These are phyloP conservation scores for Pelargonium fulgidum DNA, from an alignment of 441 rosid genomes.

Conservation along the genomic window DNA sequence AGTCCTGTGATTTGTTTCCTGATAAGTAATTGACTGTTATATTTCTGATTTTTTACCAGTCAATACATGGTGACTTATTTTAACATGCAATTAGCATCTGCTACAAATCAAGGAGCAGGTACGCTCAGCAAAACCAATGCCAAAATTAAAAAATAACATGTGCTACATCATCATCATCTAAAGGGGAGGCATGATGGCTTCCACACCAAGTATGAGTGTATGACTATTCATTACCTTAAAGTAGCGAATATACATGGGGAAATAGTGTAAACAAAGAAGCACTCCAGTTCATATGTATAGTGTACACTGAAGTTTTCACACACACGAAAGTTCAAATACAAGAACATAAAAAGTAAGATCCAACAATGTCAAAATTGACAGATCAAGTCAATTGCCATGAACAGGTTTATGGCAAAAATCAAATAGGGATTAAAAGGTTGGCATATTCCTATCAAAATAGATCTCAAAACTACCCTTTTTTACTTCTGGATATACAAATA, in stretches of 20 bases:
- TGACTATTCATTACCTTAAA: not conserved
- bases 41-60: not conserved
- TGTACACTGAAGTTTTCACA: not conserved
- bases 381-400: not conserved
- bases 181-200: not conserved
- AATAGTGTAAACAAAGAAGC: not conserved
- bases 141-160: not conserved
- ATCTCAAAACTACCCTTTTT: not conserved
- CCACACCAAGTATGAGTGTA: not conserved
- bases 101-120: not conserved
- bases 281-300: not conserved
- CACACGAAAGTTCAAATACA: not conserved
- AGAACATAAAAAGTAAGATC: not conserved
- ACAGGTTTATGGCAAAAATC: not conserved
- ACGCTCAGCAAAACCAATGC: not conserved
- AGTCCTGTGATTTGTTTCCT: too few species aligned
- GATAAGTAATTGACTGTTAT: not conserved
- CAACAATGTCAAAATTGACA: not conserved
- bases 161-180: not conserved
- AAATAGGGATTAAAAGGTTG: not conserved
- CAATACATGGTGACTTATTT: not conserved
- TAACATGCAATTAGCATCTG: not conserved
- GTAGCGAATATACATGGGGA: not conserved
- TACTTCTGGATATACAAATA: too few species aligned
- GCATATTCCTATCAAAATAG: not conserved